phyloP scores from a whole-genome alignment of 129 eudicot genomes.

The Tagetes patula region DNA sequence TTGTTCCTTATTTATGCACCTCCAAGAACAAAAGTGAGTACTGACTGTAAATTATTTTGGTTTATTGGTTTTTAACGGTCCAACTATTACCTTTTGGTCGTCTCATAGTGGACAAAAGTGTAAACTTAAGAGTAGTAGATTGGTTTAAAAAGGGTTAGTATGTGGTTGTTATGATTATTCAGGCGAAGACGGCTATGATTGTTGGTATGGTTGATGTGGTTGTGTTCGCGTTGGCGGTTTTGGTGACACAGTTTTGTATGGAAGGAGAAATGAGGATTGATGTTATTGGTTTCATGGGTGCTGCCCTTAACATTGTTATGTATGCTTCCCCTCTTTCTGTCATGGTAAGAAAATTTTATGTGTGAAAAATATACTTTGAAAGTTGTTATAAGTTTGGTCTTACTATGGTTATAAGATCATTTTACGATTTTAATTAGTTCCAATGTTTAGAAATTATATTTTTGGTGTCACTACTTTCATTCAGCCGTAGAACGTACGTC shows the following conservation, averaged over 20 bases:
- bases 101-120: too few species aligned
- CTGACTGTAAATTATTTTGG: neutral
- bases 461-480: too few species aligned
- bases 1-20: conserved; percentile 62
- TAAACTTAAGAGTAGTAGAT: too few species aligned
- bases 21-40: conserved; percentile 42
- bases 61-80: too few species aligned
- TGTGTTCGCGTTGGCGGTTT: conserved; percentile 33
- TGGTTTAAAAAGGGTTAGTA: too few species aligned
- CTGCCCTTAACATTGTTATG: conserved; percentile 59
- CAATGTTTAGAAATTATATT: too few species aligned
- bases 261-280: conserved; percentile 54
- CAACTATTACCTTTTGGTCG: too few species aligned
- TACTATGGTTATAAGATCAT: too few species aligned
- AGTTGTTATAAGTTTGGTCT: too few species aligned
- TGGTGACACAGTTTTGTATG: conserved; percentile 39
- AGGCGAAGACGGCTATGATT: conserved; percentile 47
- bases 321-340: conserved; percentile 72
- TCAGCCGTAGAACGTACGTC: too few species aligned
- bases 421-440: too few species aligned
- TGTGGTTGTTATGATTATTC: neutral
- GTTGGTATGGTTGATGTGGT: conserved; percentile 44
- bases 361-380: neutral
- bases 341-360: conserved; percentile 45
- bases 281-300: conserved; percentile 51